phyloP scores from a whole-genome alignment of 2,329 filamentous ascomycete genomes.

The Zymoseptoria crescenta region DNA sequence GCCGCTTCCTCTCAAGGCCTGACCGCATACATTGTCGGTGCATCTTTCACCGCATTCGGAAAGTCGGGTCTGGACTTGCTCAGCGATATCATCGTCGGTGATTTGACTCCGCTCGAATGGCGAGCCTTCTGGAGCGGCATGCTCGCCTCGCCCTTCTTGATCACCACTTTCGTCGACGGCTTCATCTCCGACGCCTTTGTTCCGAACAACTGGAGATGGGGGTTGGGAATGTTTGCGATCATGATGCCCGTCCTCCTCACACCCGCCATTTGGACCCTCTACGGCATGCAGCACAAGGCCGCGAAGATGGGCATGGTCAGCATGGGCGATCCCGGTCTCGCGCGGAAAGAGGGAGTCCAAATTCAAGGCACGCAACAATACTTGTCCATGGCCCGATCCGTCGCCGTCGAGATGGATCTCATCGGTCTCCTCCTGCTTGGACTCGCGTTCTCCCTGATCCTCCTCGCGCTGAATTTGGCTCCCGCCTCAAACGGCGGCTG shows the following conservation, averaged over 20 bases:
- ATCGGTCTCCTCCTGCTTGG: slow-evolving; percentile 17
- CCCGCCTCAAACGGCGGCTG: slow-evolving; percentile 16
- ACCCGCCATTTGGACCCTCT: slow-evolving; percentile 25
- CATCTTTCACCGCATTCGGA: slow-evolving; percentile 23
- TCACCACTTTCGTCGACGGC: slow-evolving; percentile 37
- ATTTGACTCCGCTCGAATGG: slow-evolving; percentile 26
- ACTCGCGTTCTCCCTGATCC: slow-evolving; percentile 16
- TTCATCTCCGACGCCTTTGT: slow-evolving; percentile 36
- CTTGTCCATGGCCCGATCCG: slow-evolving; percentile 17
- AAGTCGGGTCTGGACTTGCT: slow-evolving; percentile 26
- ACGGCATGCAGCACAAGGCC: slow-evolving; percentile 17
- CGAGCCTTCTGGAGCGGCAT: slow-evolving; percentile 23
- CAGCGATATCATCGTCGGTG: slow-evolving; percentile 25
- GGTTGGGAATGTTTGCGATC: slow-evolving; percentile 24
- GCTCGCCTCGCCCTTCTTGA: slow-evolving; percentile 28
- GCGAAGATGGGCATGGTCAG: slow-evolving; percentile 18
- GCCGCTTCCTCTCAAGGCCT: slow-evolving; percentile 6
- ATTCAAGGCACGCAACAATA: slow-evolving; percentile 1
- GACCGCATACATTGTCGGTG: slow-evolving; percentile 22
- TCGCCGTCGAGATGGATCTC: slow-evolving; percentile 19
- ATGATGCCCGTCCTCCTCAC: slow-evolving; percentile 19
- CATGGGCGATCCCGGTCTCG: slow-evolving; percentile 13
- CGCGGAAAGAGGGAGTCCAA: slow-evolving; percentile 6
- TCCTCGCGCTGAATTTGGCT: slow-evolving; percentile 18
- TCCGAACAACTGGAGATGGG: slow-evolving; percentile 28